Percentiles rank a stretch among this genome's conserved stretches.
Conservation (phyloP, 2,329 filamentous ascomycete species). For the Sordariomycetes sp. region DNA sequence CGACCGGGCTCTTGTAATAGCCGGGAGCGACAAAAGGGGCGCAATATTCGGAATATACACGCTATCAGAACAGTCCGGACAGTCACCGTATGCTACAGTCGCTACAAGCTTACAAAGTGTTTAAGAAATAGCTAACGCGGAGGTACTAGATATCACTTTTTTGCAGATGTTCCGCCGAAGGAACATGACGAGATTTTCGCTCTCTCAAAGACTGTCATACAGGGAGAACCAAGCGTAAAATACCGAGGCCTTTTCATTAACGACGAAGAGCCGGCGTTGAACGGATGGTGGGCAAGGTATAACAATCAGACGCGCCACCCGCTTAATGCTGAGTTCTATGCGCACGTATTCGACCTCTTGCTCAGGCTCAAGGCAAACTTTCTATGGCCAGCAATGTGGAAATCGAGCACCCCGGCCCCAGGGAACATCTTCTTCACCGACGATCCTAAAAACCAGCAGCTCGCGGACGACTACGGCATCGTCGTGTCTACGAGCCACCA, state of each 20-base stretch:
- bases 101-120: neutral
- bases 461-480: constrained; percentile 53
- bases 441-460: constrained; percentile 43
- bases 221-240: constrained; percentile 43
- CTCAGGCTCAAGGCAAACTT: constrained; percentile 51
- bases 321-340: constrained; percentile 46
- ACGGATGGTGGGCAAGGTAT: constrained; percentile 31
- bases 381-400: constrained; percentile 58
- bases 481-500: constrained; percentile 56
- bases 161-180: constrained; percentile 43
- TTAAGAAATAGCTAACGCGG: too few species aligned
- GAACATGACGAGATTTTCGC: constrained; percentile 38
- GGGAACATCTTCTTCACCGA: constrained; percentile 49
- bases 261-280: constrained; percentile 47
- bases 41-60: constrained; percentile 64
- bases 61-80: constrained; percentile 60
- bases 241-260: constrained; percentile 55
- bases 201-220: constrained; percentile 29
- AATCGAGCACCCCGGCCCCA: neutral
- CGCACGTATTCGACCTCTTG: constrained; percentile 51
- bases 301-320: constrained; percentile 25
- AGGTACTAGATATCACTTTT: constrained; percentile 29
- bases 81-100: neutral
- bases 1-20: constrained; percentile 52
- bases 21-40: constrained; percentile 53